Evolutionary conservation across 2,329 filamentous ascomycete genomes (phyloP), one percentile per base, ranked within the genome.

Genomic region (Geosmithia putterillii): DNA sequence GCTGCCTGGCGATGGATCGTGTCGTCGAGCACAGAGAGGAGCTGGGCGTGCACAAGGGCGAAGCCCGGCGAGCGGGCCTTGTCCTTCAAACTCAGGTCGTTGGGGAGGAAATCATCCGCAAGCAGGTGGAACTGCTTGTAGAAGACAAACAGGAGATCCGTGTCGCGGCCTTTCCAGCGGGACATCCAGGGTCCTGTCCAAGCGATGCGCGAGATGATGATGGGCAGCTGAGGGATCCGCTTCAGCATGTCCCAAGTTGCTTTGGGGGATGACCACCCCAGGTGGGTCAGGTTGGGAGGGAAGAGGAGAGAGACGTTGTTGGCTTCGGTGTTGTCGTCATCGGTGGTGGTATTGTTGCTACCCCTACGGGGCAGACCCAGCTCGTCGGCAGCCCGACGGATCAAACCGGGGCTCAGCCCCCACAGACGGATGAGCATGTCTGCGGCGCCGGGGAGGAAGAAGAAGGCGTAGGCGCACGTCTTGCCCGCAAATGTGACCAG

Each of bases 151-250:
- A 95, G 86, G 28, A 95, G 68, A 55, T 95, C 89, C 4, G 84
- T 94, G 52, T 95, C 88, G 2, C 80, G 78, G 14, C 89, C 89
- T 47, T 79, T 82, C 89, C 89, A 95, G 47, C 87, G 78, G 35
- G 83, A 77, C 7, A 86, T 69, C 89, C 89, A 95, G n/a, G n/a
- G 79, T 1, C 86, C 86, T 53, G 83, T 79, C 88, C 89, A 95
- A 38, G 80, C 70, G n/a, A 94, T 80, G 49, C 81, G 78, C 23
- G 78, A 72, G 5, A 83, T 77, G 23, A 80, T 74, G 35, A 88
- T 58, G 1, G 86, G 82, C 43, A 82, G 66, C 47, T 69, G 71
- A 8, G 81, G 73, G 1, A 79, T 73, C 48, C 78, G 76, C 47
- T 79, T 82, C 38, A 95, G 67, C 66, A 67, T 60, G 67, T 73